Evolutionary conservation across 2,329 filamentous ascomycete species (phyloP).

Genomic region (Apiospora malaysiana): DNA sequence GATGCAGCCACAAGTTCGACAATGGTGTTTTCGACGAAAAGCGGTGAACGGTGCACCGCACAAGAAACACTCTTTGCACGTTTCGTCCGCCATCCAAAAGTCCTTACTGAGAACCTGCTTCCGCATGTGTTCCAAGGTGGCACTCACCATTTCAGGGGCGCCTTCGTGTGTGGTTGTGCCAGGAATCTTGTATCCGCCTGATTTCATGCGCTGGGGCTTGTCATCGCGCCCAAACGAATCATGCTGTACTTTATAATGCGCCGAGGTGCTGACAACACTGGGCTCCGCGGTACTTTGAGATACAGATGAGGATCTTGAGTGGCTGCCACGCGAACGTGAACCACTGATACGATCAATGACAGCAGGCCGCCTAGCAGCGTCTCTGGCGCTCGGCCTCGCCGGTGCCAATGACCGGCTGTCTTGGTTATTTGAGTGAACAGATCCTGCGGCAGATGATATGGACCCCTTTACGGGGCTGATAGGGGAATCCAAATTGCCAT

Average conservation of each 20-base stretch:
- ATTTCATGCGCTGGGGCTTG: conserved; percentile 50
- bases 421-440: conserved; percentile 39
- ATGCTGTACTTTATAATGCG: conserved; percentile 63
- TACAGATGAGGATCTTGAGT: conserved; percentile 64
- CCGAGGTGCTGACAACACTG: conserved; percentile 63
- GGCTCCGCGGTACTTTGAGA: conserved; percentile 63
- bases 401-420: conserved; percentile 38
- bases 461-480: conserved; percentile 49
- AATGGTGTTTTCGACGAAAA: conserved; percentile 96
- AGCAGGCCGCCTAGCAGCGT: conserved; percentile 51
- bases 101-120: conserved; percentile 91
- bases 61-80: conserved; percentile 94
- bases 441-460: conserved; percentile 32
- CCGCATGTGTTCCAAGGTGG: conserved; percentile 73
- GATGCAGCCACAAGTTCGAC: conserved; percentile 94
- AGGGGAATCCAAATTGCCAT: conserved; percentile 51
- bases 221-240: conserved; percentile 59
- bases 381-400: conserved; percentile 38
- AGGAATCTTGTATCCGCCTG: conserved; percentile 57
- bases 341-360: conserved; percentile 62
- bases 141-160: conserved; percentile 63
- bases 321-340: conserved; percentile 49
- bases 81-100: conserved; percentile 99
- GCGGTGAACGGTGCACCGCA: conserved; percentile 91
- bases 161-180: conserved; percentile 63